Evolutionary conservation across 2,329 filamentous ascomycete species (phyloP), one percentile per base, ranked within the genome.

Genomic region (Aspergillus japonicus): DNA sequence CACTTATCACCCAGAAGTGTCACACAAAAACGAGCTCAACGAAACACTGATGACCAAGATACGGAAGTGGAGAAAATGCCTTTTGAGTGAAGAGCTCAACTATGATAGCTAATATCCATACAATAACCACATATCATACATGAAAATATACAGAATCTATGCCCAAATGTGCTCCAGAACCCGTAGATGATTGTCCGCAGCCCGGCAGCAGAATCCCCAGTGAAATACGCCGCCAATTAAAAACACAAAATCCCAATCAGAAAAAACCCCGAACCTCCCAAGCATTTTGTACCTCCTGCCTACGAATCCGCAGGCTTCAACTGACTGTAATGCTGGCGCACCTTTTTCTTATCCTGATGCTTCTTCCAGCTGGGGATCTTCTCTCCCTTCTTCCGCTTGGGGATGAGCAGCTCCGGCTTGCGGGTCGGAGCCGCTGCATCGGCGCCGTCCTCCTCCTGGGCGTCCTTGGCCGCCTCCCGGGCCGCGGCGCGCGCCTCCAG

Each of bases 361-460:
- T 78, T 79, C 70, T 79, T 74, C 76, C 76, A 77, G 44, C 68
- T 72, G n/a, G 75, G 75, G 26, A 77, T 69, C 21, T 62, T 73
- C 54, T 73, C 64, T 0, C 74, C 74, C 61, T 70, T 73, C 61
- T 75, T 73, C 59, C 70, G 69, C 26, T 56, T 57, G 6, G 68
- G 67, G 8, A 60, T 62, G n/a, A 19, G 55, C 26, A 62, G 54
- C 48, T 64, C 65, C 35, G 58, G 61, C n/a, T 52, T 57, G 21
- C 56, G 52, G 24, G 47, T 47, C n/a, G 44, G 21, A 21, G 54
- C 52, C 11, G 66, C 64, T 2, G 63, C 60, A 48, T 56, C 48
- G 14, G 61, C 54, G 57, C 69, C 67, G 50, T 54, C 59, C 24
- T 61, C 68, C 42, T 71, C 71, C 59, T 67, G 67, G 0, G 59